Evolutionary conservation across 2,329 filamentous ascomycete species (phyloP).

Genomic region (Thelonectria rubi): DNA sequence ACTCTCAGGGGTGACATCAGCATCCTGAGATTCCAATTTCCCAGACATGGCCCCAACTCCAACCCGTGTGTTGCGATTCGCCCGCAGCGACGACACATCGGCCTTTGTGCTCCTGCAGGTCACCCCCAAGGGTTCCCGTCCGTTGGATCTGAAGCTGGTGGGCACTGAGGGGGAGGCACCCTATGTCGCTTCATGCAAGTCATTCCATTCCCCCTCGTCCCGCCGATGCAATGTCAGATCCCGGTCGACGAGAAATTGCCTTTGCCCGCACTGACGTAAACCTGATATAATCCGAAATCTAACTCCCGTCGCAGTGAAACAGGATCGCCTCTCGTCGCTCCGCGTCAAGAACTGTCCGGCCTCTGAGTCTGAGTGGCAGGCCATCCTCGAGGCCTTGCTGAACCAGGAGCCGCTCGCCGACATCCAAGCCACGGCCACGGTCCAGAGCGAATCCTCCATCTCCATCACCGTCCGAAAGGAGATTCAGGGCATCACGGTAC

Average conservation of each 20-base stretch:
- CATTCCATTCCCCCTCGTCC: constrained; percentile 31
- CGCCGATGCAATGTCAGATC: constrained; percentile 27
- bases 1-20: constrained; percentile 12
- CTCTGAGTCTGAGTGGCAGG: constrained; percentile 72
- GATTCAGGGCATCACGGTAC: constrained; percentile 73
- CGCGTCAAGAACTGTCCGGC: constrained; percentile 64
- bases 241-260: constrained; percentile 29
- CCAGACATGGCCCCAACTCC: constrained; percentile 36
- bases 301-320: constrained; percentile 58
- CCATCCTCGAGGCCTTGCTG: constrained; percentile 66
- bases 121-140: constrained; percentile 57
- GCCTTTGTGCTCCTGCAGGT: constrained; percentile 70
- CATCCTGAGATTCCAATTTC: constrained; percentile 15
- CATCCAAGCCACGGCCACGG: constrained; percentile 68
- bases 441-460: constrained; percentile 62
- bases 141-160: constrained; percentile 72
- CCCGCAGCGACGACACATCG: constrained; percentile 61
- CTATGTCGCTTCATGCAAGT: constrained; percentile 67
- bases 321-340: constrained; percentile 62
- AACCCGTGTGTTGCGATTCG: constrained; percentile 63
- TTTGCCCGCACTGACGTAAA: constrained; percentile 30
- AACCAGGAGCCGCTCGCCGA: constrained; percentile 60
- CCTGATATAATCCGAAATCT: constrained; percentile 31
- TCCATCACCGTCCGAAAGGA: constrained; percentile 72
- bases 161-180: constrained; percentile 73